Base-by-base conservation (phyloP, 805 yeast genomes). In the Kodamaea laetipori region DNA sequence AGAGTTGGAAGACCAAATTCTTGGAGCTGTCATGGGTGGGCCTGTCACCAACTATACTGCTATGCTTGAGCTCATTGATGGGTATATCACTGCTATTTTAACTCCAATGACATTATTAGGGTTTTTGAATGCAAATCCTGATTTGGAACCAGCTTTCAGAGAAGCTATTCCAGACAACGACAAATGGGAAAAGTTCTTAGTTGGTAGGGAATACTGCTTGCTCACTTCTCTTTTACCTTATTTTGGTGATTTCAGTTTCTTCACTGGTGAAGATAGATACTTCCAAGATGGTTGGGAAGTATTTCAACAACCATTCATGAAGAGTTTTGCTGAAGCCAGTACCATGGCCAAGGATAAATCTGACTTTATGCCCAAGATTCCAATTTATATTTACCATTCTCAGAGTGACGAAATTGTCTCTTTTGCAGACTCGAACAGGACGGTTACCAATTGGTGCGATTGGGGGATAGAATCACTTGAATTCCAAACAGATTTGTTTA, bases 1-100 rank as follows among this genome's bases (percentile, higher is more conserved):
- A 1, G 72, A 69, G 13, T 49, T 54, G 21, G 21, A 47, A 53
- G 24, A 38, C 31, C 37, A 43, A 48, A 10, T 57, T 41, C 41
- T 56, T 48, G 74, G 73, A 10, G 67, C 56, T 7, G 64, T 66
- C 1, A 17, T 66, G 15, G 73, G 73, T 4, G 73, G 73, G 3
- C 53, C 64, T 52, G 66, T 62, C 8, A 57, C 67, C 15, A 65
- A 67, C 40, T 50, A 67, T 10, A 62, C 67, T 3, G 56, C 55
- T 10, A 56, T 63, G 1, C 54, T 58, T 2, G 48, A 44, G 12
- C 46, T 49, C 7, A 47, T 55, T 12, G 64, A 59, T 24, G 66
- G 64, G 1, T 47, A 52, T 3, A 2, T 53, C 3, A 56, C 52
- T 18, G 54, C 70, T 2, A 69, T 2, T 52, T 69, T 15, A 53